Evolutionary conservation across 768 basidiomycete genomes (phyloP), one percentile per base, ranked within the genome.

Genomic region (Artomyces pyxidatus): DNA sequence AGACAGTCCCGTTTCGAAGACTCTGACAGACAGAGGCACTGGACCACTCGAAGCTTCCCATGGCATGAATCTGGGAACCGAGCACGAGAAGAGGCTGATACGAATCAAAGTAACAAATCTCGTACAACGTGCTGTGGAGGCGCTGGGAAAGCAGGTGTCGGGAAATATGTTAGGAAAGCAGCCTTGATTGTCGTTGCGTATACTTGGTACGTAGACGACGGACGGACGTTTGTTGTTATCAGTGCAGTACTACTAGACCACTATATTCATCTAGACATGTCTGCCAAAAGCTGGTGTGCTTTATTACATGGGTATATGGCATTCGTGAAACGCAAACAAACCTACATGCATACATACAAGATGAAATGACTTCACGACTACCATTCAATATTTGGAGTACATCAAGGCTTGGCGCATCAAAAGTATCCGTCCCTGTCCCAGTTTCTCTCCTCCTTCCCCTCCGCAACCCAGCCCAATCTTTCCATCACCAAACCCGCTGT

Each of bases 401-500:
- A n/a, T n/a, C n/a, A n/a, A n/a, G n/a, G n/a, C n/a, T n/a, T n/a
- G n/a, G n/a, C n/a, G 4, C 7, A 4, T 35, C 32, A 35, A 17
- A 4, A 6, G 17, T 35, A 35, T 35, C 32, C 32, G 17, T 35
- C 32, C 12, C 7, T 4, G 19, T 50, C 50, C 45, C 52, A 57
- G 3, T 16, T 4, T 22, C 42, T 35, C 4, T 44, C 51, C 14
- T 23, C 21, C 22, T 43, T 32, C 1, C 53, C 55, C 12, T 56
- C 55, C 11, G 54, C 30, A 1, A 52, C 55, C 53, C 54, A 54
- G 3, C 55, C 55, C 1, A 56, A 48, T 22, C 47, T 42, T 22
- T 72, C 66, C 21, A 70, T 67, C 4, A 77, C 77, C 58, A 82
- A 54, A 49, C 73, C 72, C 4, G 81, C 83, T 0, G 68, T 67